A percentile compares a stretch with the other conserved stretches of the same genome.
Conservation (phyloP, 768 basidiomycete genomes). For the Ramaria sp. region DNA sequence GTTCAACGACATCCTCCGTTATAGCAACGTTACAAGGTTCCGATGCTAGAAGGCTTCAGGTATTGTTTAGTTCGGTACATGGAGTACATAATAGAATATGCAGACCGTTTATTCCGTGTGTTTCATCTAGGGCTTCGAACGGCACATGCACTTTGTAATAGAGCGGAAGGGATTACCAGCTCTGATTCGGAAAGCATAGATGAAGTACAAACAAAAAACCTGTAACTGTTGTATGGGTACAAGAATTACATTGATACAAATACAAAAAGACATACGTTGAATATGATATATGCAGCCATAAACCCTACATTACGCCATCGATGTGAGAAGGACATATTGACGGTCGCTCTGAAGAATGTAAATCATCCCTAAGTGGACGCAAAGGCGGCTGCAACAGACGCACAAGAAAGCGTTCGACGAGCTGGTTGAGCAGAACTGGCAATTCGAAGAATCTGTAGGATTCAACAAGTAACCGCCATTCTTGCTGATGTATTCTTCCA, state of each 20-base stretch:
- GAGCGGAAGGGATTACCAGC: slow-evolving; percentile 5
- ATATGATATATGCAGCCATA: slow-evolving; percentile 32
- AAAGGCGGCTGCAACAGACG: not conserved
- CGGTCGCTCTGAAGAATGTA: not conserved
- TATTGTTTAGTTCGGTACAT: too few species aligned
- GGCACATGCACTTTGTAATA: not conserved
- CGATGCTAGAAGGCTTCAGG: too few species aligned
- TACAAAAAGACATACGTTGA: slow-evolving; percentile 32
- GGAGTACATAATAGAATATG: too few species aligned
- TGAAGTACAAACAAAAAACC: slow-evolving; percentile 1
- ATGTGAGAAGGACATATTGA: slow-evolving; percentile 52
- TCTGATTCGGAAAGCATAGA: slow-evolving; percentile 5
- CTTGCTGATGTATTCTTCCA: slow-evolving; percentile 34
- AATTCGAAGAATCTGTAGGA: slow-evolving; percentile 36
- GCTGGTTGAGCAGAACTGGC: slow-evolving; percentile 47
- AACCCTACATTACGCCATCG: slow-evolving; percentile 47
- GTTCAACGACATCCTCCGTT: too few species aligned
- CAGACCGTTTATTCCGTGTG: too few species aligned
- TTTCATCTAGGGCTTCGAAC: not conserved
- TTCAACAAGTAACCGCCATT: slow-evolving; percentile 50
- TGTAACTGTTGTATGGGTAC: not conserved
- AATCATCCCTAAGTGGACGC: not conserved
- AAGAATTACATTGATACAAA: not conserved
- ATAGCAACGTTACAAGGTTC: too few species aligned
- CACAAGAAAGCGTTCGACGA: slow-evolving; percentile 50